Evolutionary conservation across 257 asterid species (phyloP).

Genomic region (Rubia yunnanensis): DNA sequence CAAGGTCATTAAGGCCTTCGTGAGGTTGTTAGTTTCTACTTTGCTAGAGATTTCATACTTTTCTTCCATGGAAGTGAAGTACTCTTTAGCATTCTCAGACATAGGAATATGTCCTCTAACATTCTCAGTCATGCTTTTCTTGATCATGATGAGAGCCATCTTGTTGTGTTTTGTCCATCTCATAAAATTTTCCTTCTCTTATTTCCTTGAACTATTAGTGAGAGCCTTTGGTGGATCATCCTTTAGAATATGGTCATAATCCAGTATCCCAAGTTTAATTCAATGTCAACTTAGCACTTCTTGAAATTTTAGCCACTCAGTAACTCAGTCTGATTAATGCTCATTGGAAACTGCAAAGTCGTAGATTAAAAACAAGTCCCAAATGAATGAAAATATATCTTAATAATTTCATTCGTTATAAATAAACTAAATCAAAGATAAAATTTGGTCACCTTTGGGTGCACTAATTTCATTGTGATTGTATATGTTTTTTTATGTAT

Average conservation of each 20-base stretch:
- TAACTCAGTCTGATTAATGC: not conserved
- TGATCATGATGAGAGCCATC: not conserved
- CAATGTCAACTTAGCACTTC: too few relatives aligned
- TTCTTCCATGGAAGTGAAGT: not conserved
- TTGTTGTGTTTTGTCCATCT: not conserved
- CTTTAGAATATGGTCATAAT: not conserved
- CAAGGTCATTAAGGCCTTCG: not conserved
- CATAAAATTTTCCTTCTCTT: not conserved
- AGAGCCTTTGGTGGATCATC: not conserved
- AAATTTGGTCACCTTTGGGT: not conserved
- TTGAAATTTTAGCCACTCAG: too few relatives aligned
- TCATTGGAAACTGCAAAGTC: not conserved
- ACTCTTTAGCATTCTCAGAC: too few relatives aligned
- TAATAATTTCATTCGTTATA: too few relatives aligned
- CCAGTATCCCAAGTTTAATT: not conserved
- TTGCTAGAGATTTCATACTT: not conserved
- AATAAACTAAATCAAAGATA: too few relatives aligned
- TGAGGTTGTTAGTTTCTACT: not conserved
- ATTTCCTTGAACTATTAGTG: not conserved
- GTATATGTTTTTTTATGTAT: not conserved
- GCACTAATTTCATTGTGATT: not conserved
- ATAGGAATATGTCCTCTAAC: not conserved
- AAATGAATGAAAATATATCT: too few relatives aligned
- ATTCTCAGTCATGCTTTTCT: not conserved
- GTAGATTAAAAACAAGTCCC: not conserved